Base-by-base conservation (phyloP, 768 basidiomycete genomes). In the Botryobasidium botryosum region DNA sequence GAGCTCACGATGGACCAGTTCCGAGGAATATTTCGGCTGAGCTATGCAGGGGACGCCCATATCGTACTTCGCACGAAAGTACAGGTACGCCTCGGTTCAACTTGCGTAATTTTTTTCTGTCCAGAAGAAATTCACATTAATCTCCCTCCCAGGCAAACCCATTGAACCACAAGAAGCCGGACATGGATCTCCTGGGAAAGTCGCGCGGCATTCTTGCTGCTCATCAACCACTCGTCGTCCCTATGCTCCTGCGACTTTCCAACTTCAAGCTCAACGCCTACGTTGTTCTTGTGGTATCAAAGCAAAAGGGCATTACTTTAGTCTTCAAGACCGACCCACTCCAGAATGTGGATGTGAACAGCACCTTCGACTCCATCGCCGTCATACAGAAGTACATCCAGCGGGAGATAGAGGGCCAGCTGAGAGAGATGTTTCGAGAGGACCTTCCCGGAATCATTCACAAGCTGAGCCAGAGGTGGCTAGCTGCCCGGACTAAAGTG, bases 281-380 rank as follows among this genome's bases (percentile, higher is more conserved):
- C 56, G 84, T 99, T 54, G 91, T 97, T 52, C 77, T 99, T 47
- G 91, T 97, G 54, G 86, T 99, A 46, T 96, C 91, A 21, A 84
- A 86, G 53, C 86, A 90, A 59, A 96, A 96, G 57, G 94, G 94
- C 35, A 96, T 97, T 58, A 97, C 94, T 1, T 76, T 99, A 43
- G 94, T 97, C 21, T 99, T 99, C 75, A 97, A 97, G 66, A 97
- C 94, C 28, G 94, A 99, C 62, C 94, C 94, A 2, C 71, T 99
- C 31, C 90, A 99, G 63, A 85, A 87, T 52, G 90, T 99, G 43
- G 86, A 97, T 57, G 97, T 99, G 58, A 90, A 83, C 62, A 84
- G 81, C 60, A 96, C 91, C 2, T 99, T 99, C 56, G 94, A 99
- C 62, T 88, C 86, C 3, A 92, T 99, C 51, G 87, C 85, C 37